These are phyloP conservation scores for Psidium guajava DNA, from an alignment of 345 rosid species.

Conservation along the genomic window DNA sequence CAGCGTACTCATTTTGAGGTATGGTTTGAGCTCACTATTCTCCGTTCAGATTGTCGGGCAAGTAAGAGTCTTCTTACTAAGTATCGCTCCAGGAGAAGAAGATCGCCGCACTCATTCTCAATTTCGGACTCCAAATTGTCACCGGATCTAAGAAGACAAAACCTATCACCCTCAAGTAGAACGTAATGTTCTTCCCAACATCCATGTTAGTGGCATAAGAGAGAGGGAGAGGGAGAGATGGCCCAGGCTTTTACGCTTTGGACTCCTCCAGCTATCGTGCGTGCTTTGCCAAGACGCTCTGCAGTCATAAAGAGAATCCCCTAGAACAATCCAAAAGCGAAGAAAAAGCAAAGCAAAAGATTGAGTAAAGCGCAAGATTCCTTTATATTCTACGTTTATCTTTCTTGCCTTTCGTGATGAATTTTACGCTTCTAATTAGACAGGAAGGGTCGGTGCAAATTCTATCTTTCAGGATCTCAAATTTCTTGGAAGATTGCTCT, in stretches of 20 bases:
- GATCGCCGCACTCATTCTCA: background rate
- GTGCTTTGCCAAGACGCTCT: background rate
- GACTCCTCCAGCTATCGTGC: background rate
- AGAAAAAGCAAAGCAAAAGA: background rate
- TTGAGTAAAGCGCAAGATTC: background rate
- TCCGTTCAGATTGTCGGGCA: rapidly evolving
- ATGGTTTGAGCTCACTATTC: background rate
- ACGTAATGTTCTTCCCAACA: background rate
- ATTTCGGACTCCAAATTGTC: background rate
- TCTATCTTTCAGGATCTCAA: background rate
- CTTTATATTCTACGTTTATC: background rate
- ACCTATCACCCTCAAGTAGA: background rate
- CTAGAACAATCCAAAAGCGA: background rate
- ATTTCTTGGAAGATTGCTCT: background rate
- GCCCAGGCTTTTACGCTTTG: background rate
- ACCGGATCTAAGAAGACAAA: background rate
- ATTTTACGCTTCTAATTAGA: background rate
- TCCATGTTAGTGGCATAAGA: background rate
- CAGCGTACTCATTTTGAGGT: background rate
- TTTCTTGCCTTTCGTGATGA: background rate
- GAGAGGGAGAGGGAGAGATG: background rate
- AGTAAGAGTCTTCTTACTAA: background rate
- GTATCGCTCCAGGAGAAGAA: background rate
- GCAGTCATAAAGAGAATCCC: background rate
- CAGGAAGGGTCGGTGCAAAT: background rate